Evolutionary conservation across 2,329 filamentous ascomycete species (phyloP).

Genomic region (Aureobasidium melanogenum): DNA sequence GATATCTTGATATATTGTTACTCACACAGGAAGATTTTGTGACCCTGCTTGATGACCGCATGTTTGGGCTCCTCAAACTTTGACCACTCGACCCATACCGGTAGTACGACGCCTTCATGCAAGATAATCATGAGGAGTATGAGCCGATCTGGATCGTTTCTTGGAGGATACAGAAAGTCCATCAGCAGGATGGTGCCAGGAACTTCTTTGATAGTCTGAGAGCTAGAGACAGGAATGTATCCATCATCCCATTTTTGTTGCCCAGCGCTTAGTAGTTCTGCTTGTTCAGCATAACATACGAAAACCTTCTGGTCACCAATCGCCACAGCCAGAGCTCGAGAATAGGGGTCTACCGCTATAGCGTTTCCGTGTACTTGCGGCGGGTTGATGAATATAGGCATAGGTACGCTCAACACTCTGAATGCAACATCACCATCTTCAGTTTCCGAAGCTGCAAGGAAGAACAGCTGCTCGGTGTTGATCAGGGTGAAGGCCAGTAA

Average conservation of each 20-base stretch:
- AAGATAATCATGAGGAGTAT: slow-evolving; percentile 61
- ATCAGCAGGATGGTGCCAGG: slow-evolving; percentile 74
- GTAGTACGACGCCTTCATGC: slow-evolving; percentile 34
- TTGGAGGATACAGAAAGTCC: slow-evolving; percentile 69
- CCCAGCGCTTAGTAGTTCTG: not conserved
- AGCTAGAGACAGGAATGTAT: slow-evolving; percentile 47
- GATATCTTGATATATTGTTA: not conserved
- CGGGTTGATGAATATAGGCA: slow-evolving; percentile 48
- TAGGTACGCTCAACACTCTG: slow-evolving; percentile 36
- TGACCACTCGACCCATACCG: slow-evolving; percentile 25
- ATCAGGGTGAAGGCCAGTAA: slow-evolving; percentile 69
- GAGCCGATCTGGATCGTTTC: slow-evolving; percentile 55
- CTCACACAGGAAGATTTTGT: slow-evolving; percentile 1
- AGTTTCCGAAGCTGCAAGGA: slow-evolving; percentile 56
- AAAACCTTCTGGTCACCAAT: slow-evolving; percentile 63
- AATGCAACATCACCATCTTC: slow-evolving; percentile 48
- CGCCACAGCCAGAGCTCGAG: slow-evolving; percentile 56
- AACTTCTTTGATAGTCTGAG: slow-evolving; percentile 36
- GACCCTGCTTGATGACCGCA: not conserved
- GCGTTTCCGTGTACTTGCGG: slow-evolving; percentile 51
- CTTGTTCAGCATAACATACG: slow-evolving; percentile 46
- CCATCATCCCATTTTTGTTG: not conserved
- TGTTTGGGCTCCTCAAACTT: not conserved
- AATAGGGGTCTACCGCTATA: slow-evolving; percentile 69
- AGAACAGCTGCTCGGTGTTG: slow-evolving; percentile 58